Conservation (phyloP, 345 rosid genomes). For the Triadica sebifera region DNA sequence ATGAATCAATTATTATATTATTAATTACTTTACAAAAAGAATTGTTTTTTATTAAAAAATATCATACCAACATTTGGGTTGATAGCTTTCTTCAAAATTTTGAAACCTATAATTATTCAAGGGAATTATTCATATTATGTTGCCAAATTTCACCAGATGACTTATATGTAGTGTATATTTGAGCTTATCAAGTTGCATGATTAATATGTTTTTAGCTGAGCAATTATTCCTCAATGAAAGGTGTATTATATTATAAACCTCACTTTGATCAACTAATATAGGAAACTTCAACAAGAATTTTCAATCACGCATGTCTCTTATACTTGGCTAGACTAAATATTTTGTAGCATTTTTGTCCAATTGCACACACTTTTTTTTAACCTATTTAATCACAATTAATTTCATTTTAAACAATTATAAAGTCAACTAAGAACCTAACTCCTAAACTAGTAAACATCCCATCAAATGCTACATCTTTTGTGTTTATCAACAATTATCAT, state of each 20-base stretch:
- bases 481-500: background rate
- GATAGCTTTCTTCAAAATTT: background rate
- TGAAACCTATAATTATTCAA: background rate
- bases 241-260: conserved; percentile 92
- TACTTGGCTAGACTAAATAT: conserved; percentile 1
- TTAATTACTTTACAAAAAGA: background rate
- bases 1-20: background rate
- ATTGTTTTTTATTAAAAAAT: background rate
- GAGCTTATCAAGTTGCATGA: conserved; percentile 12
- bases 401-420: conserved; percentile 66
- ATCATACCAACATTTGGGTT: background rate
- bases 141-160: background rate
- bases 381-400: conserved; percentile 25
- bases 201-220: conserved; percentile 57
- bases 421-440: conserved; percentile 76
- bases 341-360: background rate
- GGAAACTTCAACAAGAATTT: conserved; percentile 95
- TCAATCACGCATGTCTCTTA: conserved; percentile 66
- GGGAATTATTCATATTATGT: background rate
- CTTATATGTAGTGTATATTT: conserved; percentile 6
- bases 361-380: conserved; percentile 6
- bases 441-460: conserved; percentile 72
- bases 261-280: conserved; percentile 97
- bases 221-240: conserved; percentile 96
- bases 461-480: conserved; percentile 11